Conservation (phyloP, 2,329 filamentous ascomycete species). For the Blastomyces parvus region DNA sequence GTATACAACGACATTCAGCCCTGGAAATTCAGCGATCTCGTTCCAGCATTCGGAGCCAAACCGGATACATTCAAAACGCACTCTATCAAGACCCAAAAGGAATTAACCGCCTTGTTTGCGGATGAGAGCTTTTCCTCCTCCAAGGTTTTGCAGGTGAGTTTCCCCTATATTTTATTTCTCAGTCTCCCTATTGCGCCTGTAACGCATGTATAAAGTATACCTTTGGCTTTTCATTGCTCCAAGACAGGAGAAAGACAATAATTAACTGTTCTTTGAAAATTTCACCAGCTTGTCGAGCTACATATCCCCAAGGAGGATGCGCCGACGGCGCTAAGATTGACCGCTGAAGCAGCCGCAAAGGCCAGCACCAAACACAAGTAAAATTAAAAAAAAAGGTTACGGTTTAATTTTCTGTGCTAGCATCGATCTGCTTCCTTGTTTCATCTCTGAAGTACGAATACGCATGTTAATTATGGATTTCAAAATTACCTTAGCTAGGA, state of each 20-base stretch:
- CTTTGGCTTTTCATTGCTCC: background rate
- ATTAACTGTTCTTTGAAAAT: slow-evolving; percentile 30
- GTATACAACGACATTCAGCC: slow-evolving; percentile 65
- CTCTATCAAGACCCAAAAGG: slow-evolving; percentile 55
- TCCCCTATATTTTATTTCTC: background rate
- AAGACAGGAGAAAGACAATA: background rate
- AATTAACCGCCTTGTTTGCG: slow-evolving; percentile 54
- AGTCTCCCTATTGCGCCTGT: background rate
- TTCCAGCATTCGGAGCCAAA: slow-evolving; percentile 55
- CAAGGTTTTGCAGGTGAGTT: slow-evolving; percentile 31
- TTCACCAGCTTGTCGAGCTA: slow-evolving; percentile 62
- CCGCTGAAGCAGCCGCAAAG: slow-evolving; percentile 58
- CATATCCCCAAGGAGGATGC: slow-evolving; percentile 70
- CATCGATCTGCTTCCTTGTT: background rate
- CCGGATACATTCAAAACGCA: slow-evolving; percentile 51
- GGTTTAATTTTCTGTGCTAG: background rate
- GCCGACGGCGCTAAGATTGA: slow-evolving; percentile 56
- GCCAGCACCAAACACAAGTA: slow-evolving; percentile 42
- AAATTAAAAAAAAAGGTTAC: background rate
- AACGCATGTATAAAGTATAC: background rate
- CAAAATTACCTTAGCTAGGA: background rate
- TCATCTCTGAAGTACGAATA: no score
- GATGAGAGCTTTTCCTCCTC: slow-evolving; percentile 53
- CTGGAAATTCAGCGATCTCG: slow-evolving; percentile 63
- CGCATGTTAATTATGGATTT: background rate